A percentile compares a stretch with the other conserved stretches of the same genome.
Conservation (phyloP, 164 flowering plant genomes). For the Aristolochia contorta region DNA sequence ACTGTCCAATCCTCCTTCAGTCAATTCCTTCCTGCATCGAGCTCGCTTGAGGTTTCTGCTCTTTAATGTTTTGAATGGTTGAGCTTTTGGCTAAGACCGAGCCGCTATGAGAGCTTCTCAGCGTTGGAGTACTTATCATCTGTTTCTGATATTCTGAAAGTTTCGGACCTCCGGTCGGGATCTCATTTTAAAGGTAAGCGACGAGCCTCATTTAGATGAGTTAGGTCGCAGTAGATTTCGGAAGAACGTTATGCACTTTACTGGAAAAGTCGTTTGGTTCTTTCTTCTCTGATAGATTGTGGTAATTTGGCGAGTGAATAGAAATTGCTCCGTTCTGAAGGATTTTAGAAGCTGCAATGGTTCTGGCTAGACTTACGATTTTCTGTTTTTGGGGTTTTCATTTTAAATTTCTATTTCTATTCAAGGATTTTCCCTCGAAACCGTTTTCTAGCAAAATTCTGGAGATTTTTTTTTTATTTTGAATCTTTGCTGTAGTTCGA, state of each 20-base stretch:
- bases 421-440: too few relatives aligned
- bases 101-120: slow-evolving; percentile 6
- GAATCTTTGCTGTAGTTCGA: too few relatives aligned
- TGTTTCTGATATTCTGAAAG: background rate
- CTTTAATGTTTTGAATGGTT: background rate
- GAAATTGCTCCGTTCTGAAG: background rate
- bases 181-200: background rate
- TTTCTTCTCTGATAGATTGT: background rate
- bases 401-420: too few relatives aligned
- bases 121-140: slow-evolving; percentile 4
- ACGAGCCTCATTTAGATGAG: background rate
- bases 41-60: too few relatives aligned
- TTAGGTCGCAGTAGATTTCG: too few relatives aligned
- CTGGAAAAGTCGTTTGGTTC: too few relatives aligned
- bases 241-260: background rate
- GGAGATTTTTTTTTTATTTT: too few relatives aligned
- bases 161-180: slow-evolving; percentile 1
- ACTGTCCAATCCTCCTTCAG: too few relatives aligned
- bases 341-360: background rate
- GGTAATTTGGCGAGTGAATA: background rate
- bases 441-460: too few relatives aligned
- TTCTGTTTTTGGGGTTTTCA: background rate
- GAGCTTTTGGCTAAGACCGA: slow-evolving; percentile 1
- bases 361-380: background rate
- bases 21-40: too few relatives aligned